These are phyloP conservation scores for Rhizoclosmatium globosum DNA, from an alignment of 192 early-diverging fungal genomes.

Conservation along the genomic window DNA sequence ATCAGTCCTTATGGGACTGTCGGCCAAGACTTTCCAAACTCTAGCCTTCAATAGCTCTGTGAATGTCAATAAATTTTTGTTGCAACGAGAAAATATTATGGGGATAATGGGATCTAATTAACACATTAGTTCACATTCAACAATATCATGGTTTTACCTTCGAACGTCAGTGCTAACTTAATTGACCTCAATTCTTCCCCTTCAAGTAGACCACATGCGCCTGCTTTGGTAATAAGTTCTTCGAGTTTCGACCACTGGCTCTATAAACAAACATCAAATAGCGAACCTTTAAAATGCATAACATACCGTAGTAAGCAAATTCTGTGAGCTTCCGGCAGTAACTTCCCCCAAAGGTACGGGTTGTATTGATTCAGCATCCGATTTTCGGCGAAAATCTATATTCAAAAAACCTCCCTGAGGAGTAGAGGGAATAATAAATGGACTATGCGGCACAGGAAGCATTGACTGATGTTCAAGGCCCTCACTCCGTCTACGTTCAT, in stretches of 20 bases:
- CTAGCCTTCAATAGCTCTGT: slow-evolving; percentile 6
- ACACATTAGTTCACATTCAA: background rate
- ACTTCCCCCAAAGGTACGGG: background rate
- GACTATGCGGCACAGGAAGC: no score
- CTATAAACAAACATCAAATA: background rate
- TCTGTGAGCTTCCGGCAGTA: background rate
- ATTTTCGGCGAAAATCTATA: no score
- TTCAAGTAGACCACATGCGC: background rate
- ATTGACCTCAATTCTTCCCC: background rate
- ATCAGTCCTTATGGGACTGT: background rate
- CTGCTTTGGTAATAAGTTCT: slow-evolving; percentile 10
- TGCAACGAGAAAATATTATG: slow-evolving; percentile 5
- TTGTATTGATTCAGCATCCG: background rate
- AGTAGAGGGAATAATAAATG: no score
- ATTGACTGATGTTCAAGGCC: no score
- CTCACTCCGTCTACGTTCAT: no score
- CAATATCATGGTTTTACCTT: background rate
- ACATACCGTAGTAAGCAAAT: background rate
- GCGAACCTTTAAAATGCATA: background rate
- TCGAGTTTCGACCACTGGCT: slow-evolving; percentile 1
- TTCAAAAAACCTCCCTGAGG: no score
- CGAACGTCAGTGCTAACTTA: background rate
- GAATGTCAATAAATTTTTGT: slow-evolving; percentile 10
- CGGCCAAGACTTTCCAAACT: background rate
- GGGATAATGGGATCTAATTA: slow-evolving; percentile 14